A percentile compares a stretch with the other conserved stretches of the same genome.
Evolutionary conservation across 106 monocot species (phyloP).

Genomic region (Dendrobium nobile): DNA sequence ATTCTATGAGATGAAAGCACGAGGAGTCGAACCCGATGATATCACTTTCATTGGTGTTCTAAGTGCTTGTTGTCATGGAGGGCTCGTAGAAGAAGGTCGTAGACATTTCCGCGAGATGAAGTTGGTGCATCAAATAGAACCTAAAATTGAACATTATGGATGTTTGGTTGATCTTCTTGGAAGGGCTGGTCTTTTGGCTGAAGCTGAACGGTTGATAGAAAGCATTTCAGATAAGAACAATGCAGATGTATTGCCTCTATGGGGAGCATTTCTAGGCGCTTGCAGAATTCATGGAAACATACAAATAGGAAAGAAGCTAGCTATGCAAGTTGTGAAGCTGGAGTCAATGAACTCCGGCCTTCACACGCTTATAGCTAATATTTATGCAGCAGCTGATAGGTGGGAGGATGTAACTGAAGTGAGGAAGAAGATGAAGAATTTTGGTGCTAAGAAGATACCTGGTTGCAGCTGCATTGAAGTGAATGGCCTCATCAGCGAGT

Average conservation of each 20-base stretch:
- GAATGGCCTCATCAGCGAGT: constrained; percentile 29
- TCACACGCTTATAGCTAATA: constrained; percentile 27
- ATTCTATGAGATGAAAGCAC: constrained; percentile 35
- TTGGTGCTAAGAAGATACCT: constrained; percentile 35
- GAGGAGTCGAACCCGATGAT: constrained; percentile 35
- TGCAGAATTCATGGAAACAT: constrained; percentile 44
- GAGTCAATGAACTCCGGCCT: constrained; percentile 19
- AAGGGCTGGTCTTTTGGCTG: constrained; percentile 41
- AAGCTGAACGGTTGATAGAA: constrained; percentile 41
- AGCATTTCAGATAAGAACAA: constrained; percentile 9
- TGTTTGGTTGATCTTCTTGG: constrained; percentile 64
- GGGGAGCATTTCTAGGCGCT: constrained; percentile 50
- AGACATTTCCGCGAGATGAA: constrained; percentile 35
- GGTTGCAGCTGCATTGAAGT: constrained; percentile 52
- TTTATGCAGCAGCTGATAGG: constrained; percentile 32
- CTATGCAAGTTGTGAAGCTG: constrained; percentile 5
- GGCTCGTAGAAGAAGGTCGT: constrained; percentile 53
- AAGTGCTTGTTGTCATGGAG: constrained; percentile 55
- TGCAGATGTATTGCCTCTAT: constrained; percentile 27
- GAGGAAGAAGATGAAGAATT: constrained; percentile 29
- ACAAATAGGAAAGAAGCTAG: constrained; percentile 16
- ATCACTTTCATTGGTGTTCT: constrained; percentile 59
- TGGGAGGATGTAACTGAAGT: constrained; percentile 35
- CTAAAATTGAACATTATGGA: constrained; percentile 48
- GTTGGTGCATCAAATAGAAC: constrained; percentile 27